phyloP scores from a whole-genome alignment of 768 basidiomycete species.

The Lyophyllum semitale region DNA sequence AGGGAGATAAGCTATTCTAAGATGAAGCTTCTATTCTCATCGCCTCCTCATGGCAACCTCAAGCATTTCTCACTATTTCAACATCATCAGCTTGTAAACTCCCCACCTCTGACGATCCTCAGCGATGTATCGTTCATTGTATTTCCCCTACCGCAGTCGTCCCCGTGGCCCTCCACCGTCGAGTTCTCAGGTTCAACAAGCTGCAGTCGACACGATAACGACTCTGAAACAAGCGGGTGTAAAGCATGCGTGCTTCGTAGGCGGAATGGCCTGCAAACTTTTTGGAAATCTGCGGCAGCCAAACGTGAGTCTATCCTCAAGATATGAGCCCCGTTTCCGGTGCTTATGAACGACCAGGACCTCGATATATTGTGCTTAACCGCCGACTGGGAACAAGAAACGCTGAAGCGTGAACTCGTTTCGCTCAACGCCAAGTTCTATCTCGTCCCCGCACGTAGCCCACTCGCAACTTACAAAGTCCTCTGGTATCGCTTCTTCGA shows the following conservation, averaged over 20 bases:
- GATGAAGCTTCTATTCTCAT: no score
- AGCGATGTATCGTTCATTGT: neutral
- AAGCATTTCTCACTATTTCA: no score
- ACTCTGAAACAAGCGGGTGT: neutral
- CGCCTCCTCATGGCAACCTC: no score
- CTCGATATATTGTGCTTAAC: constrained; percentile 37
- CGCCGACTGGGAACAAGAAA: constrained; percentile 20
- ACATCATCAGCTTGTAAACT: no score
- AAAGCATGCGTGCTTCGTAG: constrained; percentile 7
- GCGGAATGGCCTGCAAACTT: constrained; percentile 9
- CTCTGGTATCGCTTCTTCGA: constrained; percentile 11
- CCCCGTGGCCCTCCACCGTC: neutral
- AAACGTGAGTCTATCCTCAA: neutral
- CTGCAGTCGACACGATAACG: neutral
- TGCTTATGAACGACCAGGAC: constrained; percentile 27
- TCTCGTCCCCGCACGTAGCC: constrained; percentile 28
- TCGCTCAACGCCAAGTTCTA: constrained; percentile 24
- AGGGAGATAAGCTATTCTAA: no score
- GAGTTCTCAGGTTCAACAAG: neutral
- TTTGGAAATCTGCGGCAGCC: constrained; percentile 6
- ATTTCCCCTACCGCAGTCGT: neutral
- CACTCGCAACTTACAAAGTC: constrained; percentile 33
- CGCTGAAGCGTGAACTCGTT: constrained; percentile 31
- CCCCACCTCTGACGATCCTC: no score
- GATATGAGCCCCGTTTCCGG: neutral